Evolutionary conservation across 2,329 filamentous ascomycete genomes (phyloP), one percentile per base, ranked within the genome.

Genomic region (Grosmannia huntii): DNA sequence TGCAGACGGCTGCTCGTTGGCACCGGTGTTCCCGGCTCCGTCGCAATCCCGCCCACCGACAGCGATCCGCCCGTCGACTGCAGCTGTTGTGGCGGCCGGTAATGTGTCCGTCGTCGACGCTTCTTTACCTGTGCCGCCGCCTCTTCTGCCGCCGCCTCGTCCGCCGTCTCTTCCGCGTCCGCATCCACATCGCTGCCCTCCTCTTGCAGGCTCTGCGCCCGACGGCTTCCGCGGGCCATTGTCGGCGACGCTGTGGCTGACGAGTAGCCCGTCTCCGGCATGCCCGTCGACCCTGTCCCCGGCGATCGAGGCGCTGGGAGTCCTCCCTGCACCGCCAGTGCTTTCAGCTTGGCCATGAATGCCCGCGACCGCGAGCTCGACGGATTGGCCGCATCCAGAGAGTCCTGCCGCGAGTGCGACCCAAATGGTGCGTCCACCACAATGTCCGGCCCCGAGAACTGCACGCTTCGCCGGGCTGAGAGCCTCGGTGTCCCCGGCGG

Each of bases 161-260:
- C 89, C 0, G 85, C 88, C 51, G 90, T 95, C 68, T 94, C 89
- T 68, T 95, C 91, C 1, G 86, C 89, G 68, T 94, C 89, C 0
- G 87, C 85, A 25, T 64, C 62, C 2, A 56, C 59, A 23, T 64
- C 58, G 23, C 84, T 88, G 23, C 82, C 83, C 61, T 78, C 79
- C 60, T 80, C 74, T 41, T 76, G 74, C 50, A 48, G 6, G 9
- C 19, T 21, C 25, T 76, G 60, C 12, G 58, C 23, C n/a, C 60
- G 56, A n/a, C 66, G 65, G n/a, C 61, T 64, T 33, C 73, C 72
- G 46, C 78, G 74, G 2, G 71, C 66, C 7, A 70, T 66, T 1
- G 73, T 74, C 2, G 82, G 80, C 12, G 81, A 81, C 62, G 70
- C 76, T 5, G 73, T 65, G 10, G 78, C 78, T 25, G 70, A 28